Evolutionary conservation across 148 eudicot species (phyloP), one percentile per base, ranked within the genome.

Genomic region (Spergularia bocconei): DNA sequence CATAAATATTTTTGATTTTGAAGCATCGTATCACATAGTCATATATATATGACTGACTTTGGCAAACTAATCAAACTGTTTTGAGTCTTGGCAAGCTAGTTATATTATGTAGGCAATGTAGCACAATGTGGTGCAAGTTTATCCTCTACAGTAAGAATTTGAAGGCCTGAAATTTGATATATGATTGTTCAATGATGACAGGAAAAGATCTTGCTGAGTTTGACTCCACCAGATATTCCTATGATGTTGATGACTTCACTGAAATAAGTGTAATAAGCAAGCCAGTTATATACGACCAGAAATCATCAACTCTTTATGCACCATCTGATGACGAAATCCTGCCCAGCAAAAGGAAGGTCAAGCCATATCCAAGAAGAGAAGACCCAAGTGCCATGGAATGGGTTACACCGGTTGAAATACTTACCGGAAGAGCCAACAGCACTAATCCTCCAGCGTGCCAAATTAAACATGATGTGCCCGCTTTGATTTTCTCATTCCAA

Each of bases 401-500:
- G 7, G 84, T 90, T n/a, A 70, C 83, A n/a, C 82, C 93, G 3
- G 85, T 86, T 4, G 71, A 86, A 17, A 77, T 90, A 59, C 33
- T 88, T 4, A 81, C 70, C 3, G 88, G 82, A 68, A 77, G 75
- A 23, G 14, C 21, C n/a, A 54, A 56, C 56, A 59, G 20, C 16
- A 81, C 60, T 23, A 53, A 77, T 67, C 52, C 80, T 16, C 88
- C 88, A 13, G 70, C 78, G 36, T 90, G 95, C 67, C 58, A 82
- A 14, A 77, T 84, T 69, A 80, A 29, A 55, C 91, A 90, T 75
- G 13, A 77, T 11, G 85, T 77, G 15, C 90, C 94, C 4, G 93
- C 87, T 0, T 54, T 87, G 54, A 11, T 90, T n/a, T 90, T 86
- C 84, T 58, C 83, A 16, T 81, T 76, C 67, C 80, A 79, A 0